phyloP scores from a whole-genome alignment of 345 rosid genomes.

The Syzygium aqueum region DNA sequence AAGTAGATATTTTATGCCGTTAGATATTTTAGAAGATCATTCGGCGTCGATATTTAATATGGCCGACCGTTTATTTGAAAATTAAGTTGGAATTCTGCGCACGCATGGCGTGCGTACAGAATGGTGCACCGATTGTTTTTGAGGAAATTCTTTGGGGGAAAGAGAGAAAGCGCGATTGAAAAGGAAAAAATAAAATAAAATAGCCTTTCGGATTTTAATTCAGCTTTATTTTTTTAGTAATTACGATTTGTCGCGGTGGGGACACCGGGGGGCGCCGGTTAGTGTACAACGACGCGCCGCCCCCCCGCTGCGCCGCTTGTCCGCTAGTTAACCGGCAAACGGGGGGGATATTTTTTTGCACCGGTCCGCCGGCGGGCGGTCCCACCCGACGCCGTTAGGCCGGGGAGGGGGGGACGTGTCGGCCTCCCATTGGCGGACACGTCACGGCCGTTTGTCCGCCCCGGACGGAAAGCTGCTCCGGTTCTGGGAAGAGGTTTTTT shows the following conservation, averaged over 20 bases:
- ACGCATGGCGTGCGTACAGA: background rate
- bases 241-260: background rate
- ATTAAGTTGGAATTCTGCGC: background rate
- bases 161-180: background rate
- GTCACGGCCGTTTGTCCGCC: conserved; percentile 10
- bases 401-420: background rate
- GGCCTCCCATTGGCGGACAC: background rate
- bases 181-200: background rate
- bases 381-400: background rate
- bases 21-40: background rate
- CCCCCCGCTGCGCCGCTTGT: background rate
- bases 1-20: too few relatives aligned
- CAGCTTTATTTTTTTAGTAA: background rate
- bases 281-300: too few relatives aligned
- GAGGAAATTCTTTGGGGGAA: background rate
- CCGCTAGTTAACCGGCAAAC: conserved; percentile 9
- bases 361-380: conserved; percentile 2
- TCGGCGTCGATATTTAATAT: accelerated
- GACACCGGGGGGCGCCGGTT: background rate
- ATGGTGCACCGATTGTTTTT: background rate
- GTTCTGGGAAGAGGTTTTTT: conserved; percentile 23
- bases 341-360: background rate
- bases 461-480: conserved; percentile 23
- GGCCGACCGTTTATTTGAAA: background rate
- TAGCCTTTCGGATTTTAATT: background rate